Evolutionary conservation across 2,329 filamentous ascomycete species (phyloP), one percentile per base, ranked within the genome.

Genomic region (Aureobasidium mangrovei): DNA sequence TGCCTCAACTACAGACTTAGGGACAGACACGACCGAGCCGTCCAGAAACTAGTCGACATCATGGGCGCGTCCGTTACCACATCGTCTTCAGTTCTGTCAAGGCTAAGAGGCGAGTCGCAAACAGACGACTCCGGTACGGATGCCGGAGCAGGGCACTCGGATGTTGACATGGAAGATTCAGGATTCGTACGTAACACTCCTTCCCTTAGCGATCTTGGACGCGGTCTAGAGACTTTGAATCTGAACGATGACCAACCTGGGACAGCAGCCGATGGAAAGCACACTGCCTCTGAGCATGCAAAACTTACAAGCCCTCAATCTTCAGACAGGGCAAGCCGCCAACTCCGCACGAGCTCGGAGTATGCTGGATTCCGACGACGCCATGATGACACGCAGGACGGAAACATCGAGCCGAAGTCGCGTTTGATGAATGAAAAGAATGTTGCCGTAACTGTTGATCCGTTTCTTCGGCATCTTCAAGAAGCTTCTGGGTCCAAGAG

Each of bases 1-100:
- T 96, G 91, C 67, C 82, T 95, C 54, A 91, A 90, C 8, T 95
- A 85, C 64, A 82, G 88, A 44, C 83, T 76, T 61, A 80, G 83
- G 56, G 69, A 74, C 18, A 81, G 88, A 41, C 89, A 95, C 61
- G 74, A 80, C 42, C 76, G 81, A 59, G 86, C 91, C 0, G 74
- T 94, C 60, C 77, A 79, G 51, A 81, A 82, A 53, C 84, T 95
- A 66, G 76, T 81, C 2, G 81, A 88, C 40, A 79, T 88, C 49
- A 86, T 91, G 57, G 88, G 86, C 31, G 89, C 86, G 44, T 80
- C 82, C 2, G 74, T 84, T 29, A 77, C 77, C 2, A 80, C 80
- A 27, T 71, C 75, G 26, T 78, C 84, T 32, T 72, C 90, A n/a
- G 71, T 84, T 38, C 27, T 57, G 40, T 42, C 44, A n/a, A 47